phyloP scores from a whole-genome alignment of 768 basidiomycete genomes.

The Tylopilus sp. region DNA sequence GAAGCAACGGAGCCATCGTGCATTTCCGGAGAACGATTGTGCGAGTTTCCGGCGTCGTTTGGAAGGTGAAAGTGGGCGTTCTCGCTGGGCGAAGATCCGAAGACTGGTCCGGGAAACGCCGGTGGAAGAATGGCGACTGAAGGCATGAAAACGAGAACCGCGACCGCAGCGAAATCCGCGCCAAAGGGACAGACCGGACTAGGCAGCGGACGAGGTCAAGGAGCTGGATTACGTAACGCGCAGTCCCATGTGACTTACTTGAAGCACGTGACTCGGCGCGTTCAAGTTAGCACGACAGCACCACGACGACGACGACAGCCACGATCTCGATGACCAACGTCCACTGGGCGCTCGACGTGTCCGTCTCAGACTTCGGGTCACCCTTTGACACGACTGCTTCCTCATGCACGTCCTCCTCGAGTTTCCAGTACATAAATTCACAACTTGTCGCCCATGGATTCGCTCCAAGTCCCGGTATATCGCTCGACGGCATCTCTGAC shows the following conservation, averaged over 20 bases:
- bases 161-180: neutral
- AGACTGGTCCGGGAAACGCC: conserved; percentile 28
- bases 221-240: conserved; percentile 27
- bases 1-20: conserved; percentile 34
- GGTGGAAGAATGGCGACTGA: conserved; percentile 41
- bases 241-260: conserved; percentile 13
- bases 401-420: conserved; percentile 51
- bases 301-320: conserved; percentile 14
- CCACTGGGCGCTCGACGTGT: conserved; percentile 51
- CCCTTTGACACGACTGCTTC: conserved; percentile 44
- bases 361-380: conserved; percentile 41
- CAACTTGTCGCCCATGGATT: conserved; percentile 86
- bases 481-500: conserved; percentile 59
- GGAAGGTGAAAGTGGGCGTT: conserved; percentile 10
- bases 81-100: conserved; percentile 31
- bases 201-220: conserved; percentile 10
- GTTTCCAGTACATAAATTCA: conserved; percentile 73
- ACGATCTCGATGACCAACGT: conserved; percentile 29
- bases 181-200: conserved; percentile 13
- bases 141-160: conserved; percentile 36
- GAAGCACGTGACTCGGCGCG: conserved; percentile 29
- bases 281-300: conserved; percentile 19
- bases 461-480: conserved; percentile 56
- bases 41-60: conserved; percentile 16
- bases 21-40: conserved; percentile 31